Evolutionary conservation across 1,284 basidiomycete genomes (phyloP).

Genomic region (Naganishia sp.): DNA sequence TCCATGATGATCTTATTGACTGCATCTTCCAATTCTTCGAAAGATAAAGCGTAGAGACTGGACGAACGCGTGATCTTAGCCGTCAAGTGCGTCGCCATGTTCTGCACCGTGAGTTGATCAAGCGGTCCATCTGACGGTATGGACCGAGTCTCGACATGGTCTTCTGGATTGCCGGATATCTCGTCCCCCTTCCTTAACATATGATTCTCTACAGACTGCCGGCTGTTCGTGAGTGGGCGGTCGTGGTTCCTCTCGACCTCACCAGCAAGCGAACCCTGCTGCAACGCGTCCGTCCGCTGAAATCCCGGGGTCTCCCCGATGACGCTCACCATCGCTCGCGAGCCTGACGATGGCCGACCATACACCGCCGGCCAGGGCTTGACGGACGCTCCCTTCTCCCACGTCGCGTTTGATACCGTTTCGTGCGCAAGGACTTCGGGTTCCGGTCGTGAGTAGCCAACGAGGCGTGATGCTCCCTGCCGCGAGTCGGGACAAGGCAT

Average conservation of each 20-base stretch:
- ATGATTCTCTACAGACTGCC: no score
- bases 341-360: background rate
- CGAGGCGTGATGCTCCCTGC: no score
- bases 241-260: no score
- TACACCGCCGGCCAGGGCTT: background rate
- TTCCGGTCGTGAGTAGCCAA: no score
- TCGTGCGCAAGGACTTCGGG: conserved; percentile 6
- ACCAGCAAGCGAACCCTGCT: background rate
- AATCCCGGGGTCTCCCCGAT: background rate
- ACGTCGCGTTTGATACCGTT: background rate
- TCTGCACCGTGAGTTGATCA: no score
- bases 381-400: background rate
- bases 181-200: no score
- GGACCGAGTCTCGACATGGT: no score
- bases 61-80: conserved; percentile 5
- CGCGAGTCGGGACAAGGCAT: no score
- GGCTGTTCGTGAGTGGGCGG: no score
- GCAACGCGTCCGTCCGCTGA: background rate
- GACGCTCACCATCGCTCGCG: background rate
- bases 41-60: conserved; percentile 9
- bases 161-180: no score
- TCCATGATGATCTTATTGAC: conserved; percentile 13
- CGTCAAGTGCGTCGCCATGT: background rate
- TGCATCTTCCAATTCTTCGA: conserved; percentile 4
- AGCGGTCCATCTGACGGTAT: no score